Evolutionary conservation across 345 rosid genomes (phyloP).

Genomic region (Iberis pinnata): DNA sequence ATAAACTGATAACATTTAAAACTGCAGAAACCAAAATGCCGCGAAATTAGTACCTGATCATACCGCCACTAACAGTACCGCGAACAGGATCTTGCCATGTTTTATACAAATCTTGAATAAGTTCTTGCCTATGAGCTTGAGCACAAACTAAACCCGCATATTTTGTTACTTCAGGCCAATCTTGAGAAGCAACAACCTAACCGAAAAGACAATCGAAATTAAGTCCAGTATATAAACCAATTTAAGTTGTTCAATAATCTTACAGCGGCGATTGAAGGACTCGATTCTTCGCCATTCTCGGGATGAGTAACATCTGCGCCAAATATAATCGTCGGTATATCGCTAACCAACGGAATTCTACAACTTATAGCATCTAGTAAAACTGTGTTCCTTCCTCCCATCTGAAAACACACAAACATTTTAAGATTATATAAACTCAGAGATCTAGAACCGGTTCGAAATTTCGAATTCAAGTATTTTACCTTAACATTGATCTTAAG

Average conservation of each 20-base stretch:
- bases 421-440: not conserved
- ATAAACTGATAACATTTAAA: not conserved
- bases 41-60: slow-evolving; percentile 61
- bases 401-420: slow-evolving; percentile 41
- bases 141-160: slow-evolving; percentile 98
- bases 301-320: slow-evolving; percentile 99
- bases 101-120: slow-evolving; percentile 93
- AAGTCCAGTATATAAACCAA: not conserved
- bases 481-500: slow-evolving; percentile 98
- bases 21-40: not conserved
- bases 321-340: slow-evolving; percentile 94
- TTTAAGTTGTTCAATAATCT: not conserved
- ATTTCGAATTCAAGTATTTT: not conserved
- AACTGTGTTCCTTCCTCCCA: slow-evolving; percentile 99
- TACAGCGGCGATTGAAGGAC: slow-evolving; percentile 99
- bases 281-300: slow-evolving; percentile 97
- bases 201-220: not conserved
- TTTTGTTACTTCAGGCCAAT: slow-evolving; percentile 99
- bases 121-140: slow-evolving; percentile 99
- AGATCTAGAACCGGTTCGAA: not conserved
- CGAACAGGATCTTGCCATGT: slow-evolving; percentile 99
- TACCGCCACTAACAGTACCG: slow-evolving; percentile 92
- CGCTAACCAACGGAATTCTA: slow-evolving; percentile 92
- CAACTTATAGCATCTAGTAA: slow-evolving; percentile 95
- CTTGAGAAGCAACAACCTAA: slow-evolving; percentile 98